phyloP scores from a whole-genome alignment of 169 alveolate species.

The Miamiensis avidus region DNA sequence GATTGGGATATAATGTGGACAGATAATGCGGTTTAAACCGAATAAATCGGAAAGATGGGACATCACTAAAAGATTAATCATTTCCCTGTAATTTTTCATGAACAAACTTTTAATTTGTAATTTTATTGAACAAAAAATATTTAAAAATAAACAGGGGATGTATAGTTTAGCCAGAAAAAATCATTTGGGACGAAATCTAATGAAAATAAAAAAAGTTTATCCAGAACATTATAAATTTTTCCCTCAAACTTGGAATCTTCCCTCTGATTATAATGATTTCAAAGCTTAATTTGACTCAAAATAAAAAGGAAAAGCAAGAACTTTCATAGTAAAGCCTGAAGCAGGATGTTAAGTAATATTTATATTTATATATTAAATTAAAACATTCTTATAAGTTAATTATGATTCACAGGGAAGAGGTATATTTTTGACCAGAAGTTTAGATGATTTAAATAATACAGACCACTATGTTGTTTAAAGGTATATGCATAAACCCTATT shows the following conservation, averaged over 20 bases:
- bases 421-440: slow-evolving; percentile 59
- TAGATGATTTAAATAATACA: slow-evolving; percentile 50
- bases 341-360: slow-evolving; percentile 47
- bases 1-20: slow-evolving; percentile 82
- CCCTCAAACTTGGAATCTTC: slow-evolving; percentile 78
- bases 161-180: slow-evolving; percentile 68
- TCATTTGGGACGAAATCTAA: slow-evolving; percentile 67
- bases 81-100: too few species aligned
- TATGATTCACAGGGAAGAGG: slow-evolving; percentile 87
- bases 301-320: slow-evolving; percentile 48
- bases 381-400: too few species aligned
- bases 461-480: slow-evolving; percentile 73
- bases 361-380: too few species aligned
- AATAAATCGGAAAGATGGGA: slow-evolving; percentile 56
- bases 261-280: slow-evolving; percentile 69
- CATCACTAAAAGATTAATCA: slow-evolving; percentile 70
- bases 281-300: slow-evolving; percentile 28
- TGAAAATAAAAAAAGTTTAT: slow-evolving; percentile 61
- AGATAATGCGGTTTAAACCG: slow-evolving; percentile 66
- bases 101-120: too few species aligned
- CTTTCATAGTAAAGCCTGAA: slow-evolving; percentile 78
- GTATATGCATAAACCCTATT: slow-evolving; percentile 74
- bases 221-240: slow-evolving; percentile 68
- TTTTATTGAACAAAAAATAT: too few species aligned
- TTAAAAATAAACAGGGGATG: too few species aligned